Evolutionary conservation across 208 protist genomes (phyloP), one percentile per base, ranked within the genome.

Genomic region (Spongospora subterranea): DNA sequence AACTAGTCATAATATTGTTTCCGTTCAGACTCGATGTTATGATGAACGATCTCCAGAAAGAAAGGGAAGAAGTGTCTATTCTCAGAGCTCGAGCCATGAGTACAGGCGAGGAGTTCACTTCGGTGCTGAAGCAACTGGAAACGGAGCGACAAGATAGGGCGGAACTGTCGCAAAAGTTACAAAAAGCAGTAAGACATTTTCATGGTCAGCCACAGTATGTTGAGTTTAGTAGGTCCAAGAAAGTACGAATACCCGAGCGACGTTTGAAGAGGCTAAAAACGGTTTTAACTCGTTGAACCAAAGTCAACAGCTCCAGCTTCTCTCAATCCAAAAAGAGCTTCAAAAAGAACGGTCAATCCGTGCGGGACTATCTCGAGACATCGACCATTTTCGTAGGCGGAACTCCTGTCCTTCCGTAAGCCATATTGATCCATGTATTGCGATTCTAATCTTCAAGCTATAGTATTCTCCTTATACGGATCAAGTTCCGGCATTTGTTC

Each of bases 41-140:
- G 6, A 82, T 82, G 35, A 20, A 82, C 13, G 71, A 82, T n/a
- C 71, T 82, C 35, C 17, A 82, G n/a, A 35, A 43, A n/a, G 71
- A 82, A 43, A 6, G 71, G 17, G 35, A 82, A 6, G 17, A 82
- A n/a, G 71, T 82, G 17, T 20, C 6, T 40, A 35, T 82, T 13
- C 71, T 82, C 13, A 13, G 35, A 43, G n/a, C 17, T 20, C 17
- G 71, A 6, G 71, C 40, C 13, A 13, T 17, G 17, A 6, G 13
- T 20, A 82, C 71, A 20, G 71, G n/a, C 71, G 71, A 6, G 17
- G n/a, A 82, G 35, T 82, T 45, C 71, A 6, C 6, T n/a, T 40
- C n/a, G 38, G 39, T 29, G n/a, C 0, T 92, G 0, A 45, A 40
- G 38, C 32, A 88, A 13, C 45, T 92, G 0, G 53, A 66, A 32